A percentile compares a stretch with the other conserved stretches of the same genome.
Conservation (phyloP, 2,329 filamentous ascomycete genomes). For the Epichloe sp. region DNA sequence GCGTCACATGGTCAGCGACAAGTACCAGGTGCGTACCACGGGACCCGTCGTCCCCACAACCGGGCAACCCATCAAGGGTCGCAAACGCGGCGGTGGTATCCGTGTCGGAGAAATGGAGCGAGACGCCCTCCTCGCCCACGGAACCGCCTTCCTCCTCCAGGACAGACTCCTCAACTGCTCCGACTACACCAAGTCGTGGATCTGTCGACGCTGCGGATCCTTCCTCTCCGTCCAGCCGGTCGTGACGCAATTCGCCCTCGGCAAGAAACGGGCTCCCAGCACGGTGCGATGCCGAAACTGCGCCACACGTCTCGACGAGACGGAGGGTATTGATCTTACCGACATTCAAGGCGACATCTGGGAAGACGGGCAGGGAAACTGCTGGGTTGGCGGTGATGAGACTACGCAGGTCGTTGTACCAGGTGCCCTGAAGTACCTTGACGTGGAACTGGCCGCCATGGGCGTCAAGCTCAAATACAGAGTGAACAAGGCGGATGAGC, state of each 20-base stretch:
- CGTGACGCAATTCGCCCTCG: constrained; percentile 46
- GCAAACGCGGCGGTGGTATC: constrained; percentile 94
- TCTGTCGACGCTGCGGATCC: constrained; percentile 78
- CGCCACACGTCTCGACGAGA: constrained; percentile 46
- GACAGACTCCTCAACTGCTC: constrained; percentile 95
- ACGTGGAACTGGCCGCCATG: constrained; percentile 94
- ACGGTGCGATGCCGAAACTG: constrained; percentile 71
- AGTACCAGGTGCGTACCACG: constrained; percentile 94
- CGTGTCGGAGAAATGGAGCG: constrained; percentile 99
- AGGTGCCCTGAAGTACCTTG: constrained; percentile 81
- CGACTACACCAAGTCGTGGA: constrained; percentile 79
- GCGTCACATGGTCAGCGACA: constrained; percentile 99
- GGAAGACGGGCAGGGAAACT: constrained; percentile 78
- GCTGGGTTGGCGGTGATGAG: constrained; percentile 80
- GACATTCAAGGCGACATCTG: constrained; percentile 62
- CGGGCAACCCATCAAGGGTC: constrained; percentile 91
- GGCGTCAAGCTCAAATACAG: constrained; percentile 85
- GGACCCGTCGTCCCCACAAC: constrained; percentile 83
- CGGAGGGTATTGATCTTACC: constrained; percentile 42
- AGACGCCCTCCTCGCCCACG: constrained; percentile 87
- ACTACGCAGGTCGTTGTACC: constrained; percentile 87
- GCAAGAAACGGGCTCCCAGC: constrained; percentile 52
- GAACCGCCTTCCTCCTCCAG: constrained; percentile 86
- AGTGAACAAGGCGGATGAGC: constrained; percentile 50
- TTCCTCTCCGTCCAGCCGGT: constrained; percentile 82